Evolutionary conservation across 169 alveolate species (phyloP).

Genomic region (Cryptosporidium felis): DNA sequence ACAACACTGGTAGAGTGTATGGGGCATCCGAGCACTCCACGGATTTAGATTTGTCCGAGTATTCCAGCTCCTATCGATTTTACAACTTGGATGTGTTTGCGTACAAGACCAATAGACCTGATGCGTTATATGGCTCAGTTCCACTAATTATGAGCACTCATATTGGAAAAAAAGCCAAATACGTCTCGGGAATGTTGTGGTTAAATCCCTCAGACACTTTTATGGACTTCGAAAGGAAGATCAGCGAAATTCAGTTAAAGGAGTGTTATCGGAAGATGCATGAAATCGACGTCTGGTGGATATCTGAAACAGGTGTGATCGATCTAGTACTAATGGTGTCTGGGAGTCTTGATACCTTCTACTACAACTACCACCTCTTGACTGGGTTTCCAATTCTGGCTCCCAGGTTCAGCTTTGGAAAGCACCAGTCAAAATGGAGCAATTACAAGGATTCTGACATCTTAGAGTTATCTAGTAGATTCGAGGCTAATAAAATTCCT

Average conservation of each 20-base stretch:
- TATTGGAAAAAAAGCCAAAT: not conserved
- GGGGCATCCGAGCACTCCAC: constrained; percentile 78
- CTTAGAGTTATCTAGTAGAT: constrained; percentile 45
- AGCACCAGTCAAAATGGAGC: constrained; percentile 90
- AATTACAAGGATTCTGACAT: constrained; percentile 68
- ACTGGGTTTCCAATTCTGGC: constrained; percentile 87
- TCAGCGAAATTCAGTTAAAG: not conserved
- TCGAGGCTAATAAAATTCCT: constrained; percentile 80
- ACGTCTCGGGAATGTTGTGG: constrained; percentile 79
- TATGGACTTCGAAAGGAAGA: constrained; percentile 75
- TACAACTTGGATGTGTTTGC: constrained; percentile 80
- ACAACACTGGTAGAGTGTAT: constrained; percentile 43
- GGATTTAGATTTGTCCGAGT: constrained; percentile 54
- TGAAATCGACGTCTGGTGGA: constrained; percentile 79
- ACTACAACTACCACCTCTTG: constrained; percentile 72
- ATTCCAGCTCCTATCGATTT: constrained; percentile 79
- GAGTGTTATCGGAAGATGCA: too few relatives aligned
- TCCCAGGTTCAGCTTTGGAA: constrained; percentile 84
- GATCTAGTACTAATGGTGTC: constrained; percentile 76
- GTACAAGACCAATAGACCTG: constrained; percentile 33
- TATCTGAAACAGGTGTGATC: constrained; percentile 83
- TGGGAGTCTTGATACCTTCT: constrained; percentile 49
- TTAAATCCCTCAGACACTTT: constrained; percentile 79
- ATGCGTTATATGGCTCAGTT: constrained; percentile 57
- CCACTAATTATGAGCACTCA: constrained; percentile 15